Evolutionary conservation across 2,329 filamentous ascomycete species (phyloP).

Genomic region (Ascochyta viciae-villosae): DNA sequence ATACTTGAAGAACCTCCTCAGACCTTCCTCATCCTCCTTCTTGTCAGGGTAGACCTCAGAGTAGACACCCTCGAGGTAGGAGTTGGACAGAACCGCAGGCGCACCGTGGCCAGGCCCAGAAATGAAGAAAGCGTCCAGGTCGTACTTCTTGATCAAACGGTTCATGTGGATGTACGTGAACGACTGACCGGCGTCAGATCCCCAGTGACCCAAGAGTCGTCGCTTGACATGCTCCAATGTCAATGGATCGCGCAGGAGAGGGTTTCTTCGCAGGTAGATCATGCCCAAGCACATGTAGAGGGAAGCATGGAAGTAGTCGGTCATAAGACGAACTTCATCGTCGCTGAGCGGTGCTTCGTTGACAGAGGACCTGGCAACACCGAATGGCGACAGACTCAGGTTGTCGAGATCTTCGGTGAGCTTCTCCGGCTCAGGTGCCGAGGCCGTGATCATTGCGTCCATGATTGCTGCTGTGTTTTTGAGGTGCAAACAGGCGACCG

Average conservation of each 20-base stretch:
- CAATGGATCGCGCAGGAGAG: conserved; percentile 73
- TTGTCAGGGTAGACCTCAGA: conserved; percentile 79
- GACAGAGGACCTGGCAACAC: conserved; percentile 70
- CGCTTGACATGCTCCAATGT: conserved; percentile 75
- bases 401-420: conserved; percentile 38
- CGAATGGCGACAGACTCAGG: conserved; percentile 64
- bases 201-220: conserved; percentile 78
- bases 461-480: conserved; percentile 20
- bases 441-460: conserved; percentile 33
- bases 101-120: conserved; percentile 81
- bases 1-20: conserved; percentile 80
- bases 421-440: conserved; percentile 34
- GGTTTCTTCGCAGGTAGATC: conserved; percentile 79
- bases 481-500: conserved; percentile 1
- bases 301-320: conserved; percentile 76
- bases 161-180: conserved; percentile 87
- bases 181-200: conserved; percentile 79
- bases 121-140: conserved; percentile 74
- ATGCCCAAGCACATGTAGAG: conserved; percentile 79
- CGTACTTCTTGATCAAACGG: conserved; percentile 80
- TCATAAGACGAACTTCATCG: conserved; percentile 72
- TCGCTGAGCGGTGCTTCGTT: conserved; percentile 65
- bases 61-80: conserved; percentile 79
- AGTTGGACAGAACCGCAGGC: conserved; percentile 76
- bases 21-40: conserved; percentile 70